phyloP scores from a whole-genome alignment of 306 rosid species.

The Neltuma alba region DNA sequence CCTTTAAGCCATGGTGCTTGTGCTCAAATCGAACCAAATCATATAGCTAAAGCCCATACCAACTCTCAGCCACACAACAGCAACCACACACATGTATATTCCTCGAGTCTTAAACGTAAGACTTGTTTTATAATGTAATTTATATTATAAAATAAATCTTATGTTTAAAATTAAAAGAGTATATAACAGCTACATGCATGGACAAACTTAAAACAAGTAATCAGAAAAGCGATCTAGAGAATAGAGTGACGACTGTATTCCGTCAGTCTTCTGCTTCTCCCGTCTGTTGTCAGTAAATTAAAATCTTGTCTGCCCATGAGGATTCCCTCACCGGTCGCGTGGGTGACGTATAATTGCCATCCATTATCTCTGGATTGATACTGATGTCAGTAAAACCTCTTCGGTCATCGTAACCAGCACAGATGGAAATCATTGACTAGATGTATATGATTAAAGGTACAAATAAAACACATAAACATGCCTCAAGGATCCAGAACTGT shows the following conservation, averaged over 20 bases:
- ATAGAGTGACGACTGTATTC: neutral
- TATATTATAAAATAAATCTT: too few relatives aligned
- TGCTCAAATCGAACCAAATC: neutral
- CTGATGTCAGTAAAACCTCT: neutral
- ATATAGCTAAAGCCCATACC: too few relatives aligned
- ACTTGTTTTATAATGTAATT: too few relatives aligned
- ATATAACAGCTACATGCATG: neutral
- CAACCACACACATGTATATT: too few relatives aligned
- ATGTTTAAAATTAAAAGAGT: too few relatives aligned
- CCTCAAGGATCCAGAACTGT: neutral
- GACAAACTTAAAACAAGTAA: neutral
- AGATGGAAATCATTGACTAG: neutral
- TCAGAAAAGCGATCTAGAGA: neutral
- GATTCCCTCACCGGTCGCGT: neutral
- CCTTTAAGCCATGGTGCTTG: too few relatives aligned
- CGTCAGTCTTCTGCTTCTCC: neutral
- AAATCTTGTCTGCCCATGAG: too few relatives aligned
- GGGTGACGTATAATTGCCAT: slow-evolving; percentile 10
- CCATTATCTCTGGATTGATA: neutral
- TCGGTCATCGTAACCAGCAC: neutral
- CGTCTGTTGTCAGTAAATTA: too few relatives aligned
- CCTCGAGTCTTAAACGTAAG: too few relatives aligned
- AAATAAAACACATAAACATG: neutral
- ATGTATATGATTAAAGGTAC: slow-evolving; percentile 4
- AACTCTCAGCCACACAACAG: too few relatives aligned